Base-by-base conservation (phyloP, 208 protist species). In the Acanthamoeba lenticulata region DNA sequence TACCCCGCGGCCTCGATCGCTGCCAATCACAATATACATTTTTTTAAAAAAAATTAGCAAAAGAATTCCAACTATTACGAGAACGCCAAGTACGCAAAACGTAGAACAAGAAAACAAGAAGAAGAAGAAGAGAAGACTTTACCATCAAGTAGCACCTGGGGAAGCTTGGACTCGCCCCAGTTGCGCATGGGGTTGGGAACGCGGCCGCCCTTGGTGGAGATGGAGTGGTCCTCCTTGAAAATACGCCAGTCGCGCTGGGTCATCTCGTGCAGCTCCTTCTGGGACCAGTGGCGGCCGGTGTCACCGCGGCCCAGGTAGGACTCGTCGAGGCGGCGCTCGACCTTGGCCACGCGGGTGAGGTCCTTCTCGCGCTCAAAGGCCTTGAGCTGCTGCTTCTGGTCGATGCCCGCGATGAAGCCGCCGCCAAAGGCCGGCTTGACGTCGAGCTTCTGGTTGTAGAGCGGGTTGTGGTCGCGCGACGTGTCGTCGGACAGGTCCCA, bases 221-320 rank as follows among this genome's bases (percentile, higher is more conserved):
- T 98, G 88, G 97, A 96, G 77, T 97, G 98, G 90, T 99, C 98
- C 74, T 99, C 98, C 36, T 95, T 91, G 92, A 99, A 98, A 47
- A 99, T 99, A 57, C 98, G 95, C 98, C 98, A 99, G 91, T 99
- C 98, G 67, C 98, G 94, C 42, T 98, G 90, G 3, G 79, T 97
- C 98, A 99, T 99, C 36, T 97, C 47, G 19, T 38, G 36, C n/a
- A 98, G 72, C 55, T 38, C 13, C 94, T 99, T 98, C 44, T 98
- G 94, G 34, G 92, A 81, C 97, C 97, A 98, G 94, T 97, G 96
- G 1, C 89, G 79, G 27, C 36, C 89, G 45, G 62, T 38, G 62
- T 72, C 94, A 52, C 44, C 36, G 9, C 47, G 11, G 24, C n/a
- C 74, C 17, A 94, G n/a, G 72, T 45, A 93, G 38, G 67, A 72